Evolutionary conservation across 139 green algal species (phyloP), one percentile per base, ranked within the genome.

Genomic region (Coelastrella sp.): DNA sequence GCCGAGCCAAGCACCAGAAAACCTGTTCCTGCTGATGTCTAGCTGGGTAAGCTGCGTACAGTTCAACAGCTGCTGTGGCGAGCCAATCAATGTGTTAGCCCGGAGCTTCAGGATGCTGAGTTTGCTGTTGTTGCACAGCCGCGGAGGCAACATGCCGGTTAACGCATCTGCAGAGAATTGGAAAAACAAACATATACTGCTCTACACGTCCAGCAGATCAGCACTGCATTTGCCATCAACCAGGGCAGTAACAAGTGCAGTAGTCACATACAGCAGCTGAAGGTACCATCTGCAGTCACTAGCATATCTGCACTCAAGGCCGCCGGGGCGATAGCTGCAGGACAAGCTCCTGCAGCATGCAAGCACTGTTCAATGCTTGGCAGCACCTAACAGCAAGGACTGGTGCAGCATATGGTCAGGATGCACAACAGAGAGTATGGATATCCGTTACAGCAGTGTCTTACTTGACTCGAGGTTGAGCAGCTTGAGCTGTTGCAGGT

Each of bases 31-130:
- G 43, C 53, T 71, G 27, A 87, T 38, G 71, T 87, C 82, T n/a
- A 87, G 57, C 57, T 81, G 69, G 21, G 71, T 76, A 4, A 87
- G 82, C 57, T 75, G 2, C 27, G 53, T 75, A 71, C 82, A 87
- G 17, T 63, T 32, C 19, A 34, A 21, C 23, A 86, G 48, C n/a
- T 32, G 9, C 8, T 37, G 0, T 2, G 50, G 48, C n/a, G 5
- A 6, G 0, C 82, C 82, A 0, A 1, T 32, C 19, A 87, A 45
- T 3, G 7, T 25, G 57, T 87, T 87, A 0, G 5, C 9, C 2
- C 69, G 69, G 57, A 87, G 40, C 11, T 82, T 82, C 17, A 87
- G 35, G n/a, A 87, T 50, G 23, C 4, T 53, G 51, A 87, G 82
- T 37, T 75, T 51, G 35, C n/a, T 82, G 40, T 19, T 19, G 21